Conservation (phyloP, 208 protist species). For the Trypanosoma avium region DNA sequence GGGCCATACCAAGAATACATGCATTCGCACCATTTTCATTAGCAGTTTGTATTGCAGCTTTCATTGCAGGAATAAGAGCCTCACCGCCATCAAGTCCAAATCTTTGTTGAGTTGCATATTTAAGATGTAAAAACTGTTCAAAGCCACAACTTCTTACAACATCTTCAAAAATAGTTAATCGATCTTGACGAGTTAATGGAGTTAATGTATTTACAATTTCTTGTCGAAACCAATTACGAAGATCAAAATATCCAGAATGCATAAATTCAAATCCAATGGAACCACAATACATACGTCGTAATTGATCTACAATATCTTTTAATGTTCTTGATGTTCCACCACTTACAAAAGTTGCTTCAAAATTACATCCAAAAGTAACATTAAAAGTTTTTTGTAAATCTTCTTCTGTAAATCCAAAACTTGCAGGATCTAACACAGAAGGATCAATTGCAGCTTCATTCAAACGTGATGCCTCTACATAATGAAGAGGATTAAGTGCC, state of each 20-base stretch:
- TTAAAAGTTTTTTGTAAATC: constrained; percentile 82
- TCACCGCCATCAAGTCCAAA: constrained; percentile 98
- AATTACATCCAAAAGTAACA: constrained; percentile 72
- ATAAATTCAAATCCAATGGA: constrained; percentile 96
- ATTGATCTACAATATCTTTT: constrained; percentile 66
- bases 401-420: constrained; percentile 81
- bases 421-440: constrained; percentile 47
- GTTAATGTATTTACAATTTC: constrained; percentile 78
- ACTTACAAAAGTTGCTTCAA: constrained; percentile 73
- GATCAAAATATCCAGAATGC: constrained; percentile 92
- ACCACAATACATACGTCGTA: constrained; percentile 89
- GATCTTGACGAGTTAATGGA: constrained; percentile 56
- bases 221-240: constrained; percentile 95
- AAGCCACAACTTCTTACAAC: constrained; percentile 92
- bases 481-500: constrained; percentile 70
- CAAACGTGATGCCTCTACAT: constrained; percentile 23
- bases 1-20: constrained; percentile 98
- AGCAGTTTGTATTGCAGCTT: constrained; percentile 86
- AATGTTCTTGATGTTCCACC: constrained; percentile 76
- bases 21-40: constrained; percentile 82
- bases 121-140: constrained; percentile 92
- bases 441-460: constrained; percentile 25
- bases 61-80: constrained; percentile 95
- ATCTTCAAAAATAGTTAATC: constrained; percentile 63
- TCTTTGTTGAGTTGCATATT: constrained; percentile 95